Conservation (phyloP, 2,329 filamentous ascomycete species). For the Plectosphaerella sp. region DNA sequence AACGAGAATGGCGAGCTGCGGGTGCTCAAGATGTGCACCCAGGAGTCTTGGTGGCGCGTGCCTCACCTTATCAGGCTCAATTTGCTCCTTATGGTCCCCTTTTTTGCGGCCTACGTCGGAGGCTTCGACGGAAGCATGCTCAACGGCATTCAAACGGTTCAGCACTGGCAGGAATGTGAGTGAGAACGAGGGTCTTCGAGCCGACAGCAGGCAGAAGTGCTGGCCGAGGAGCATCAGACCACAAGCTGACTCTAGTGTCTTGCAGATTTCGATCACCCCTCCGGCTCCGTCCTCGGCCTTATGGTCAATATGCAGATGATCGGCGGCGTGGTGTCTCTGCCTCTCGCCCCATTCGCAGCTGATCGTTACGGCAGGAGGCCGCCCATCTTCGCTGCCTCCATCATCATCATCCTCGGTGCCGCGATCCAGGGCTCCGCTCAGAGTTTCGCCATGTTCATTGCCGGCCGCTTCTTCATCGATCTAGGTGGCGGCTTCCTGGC, state of each 20-base stretch:
- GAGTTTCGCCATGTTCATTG: constrained; percentile 21
- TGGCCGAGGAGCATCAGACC: no score
- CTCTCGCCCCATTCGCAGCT: constrained; percentile 3
- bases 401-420: constrained; percentile 29
- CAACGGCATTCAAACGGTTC: constrained; percentile 33
- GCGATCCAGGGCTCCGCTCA: constrained; percentile 20
- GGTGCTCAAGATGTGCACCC: not conserved
- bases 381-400: constrained; percentile 13
- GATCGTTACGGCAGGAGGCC: constrained; percentile 20
- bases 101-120: not conserved
- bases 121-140: constrained; percentile 28
- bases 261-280: constrained; percentile 23
- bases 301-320: constrained; percentile 26
- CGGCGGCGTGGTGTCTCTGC: constrained; percentile 12
- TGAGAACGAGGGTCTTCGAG: constrained; percentile 1
- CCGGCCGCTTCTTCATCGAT: constrained; percentile 23
- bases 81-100: not conserved
- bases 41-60: not conserved
- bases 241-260: no score
- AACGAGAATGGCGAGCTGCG: not conserved
- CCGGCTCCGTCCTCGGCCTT: constrained; percentile 17
- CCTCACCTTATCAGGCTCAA: not conserved
- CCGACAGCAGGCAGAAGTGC: no score
- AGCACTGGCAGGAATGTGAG: constrained; percentile 26
- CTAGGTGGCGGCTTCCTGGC: constrained; percentile 22